Base-by-base conservation (phyloP, 352 stramenopile species). In the Globisporangium sylvaticum region DNA sequence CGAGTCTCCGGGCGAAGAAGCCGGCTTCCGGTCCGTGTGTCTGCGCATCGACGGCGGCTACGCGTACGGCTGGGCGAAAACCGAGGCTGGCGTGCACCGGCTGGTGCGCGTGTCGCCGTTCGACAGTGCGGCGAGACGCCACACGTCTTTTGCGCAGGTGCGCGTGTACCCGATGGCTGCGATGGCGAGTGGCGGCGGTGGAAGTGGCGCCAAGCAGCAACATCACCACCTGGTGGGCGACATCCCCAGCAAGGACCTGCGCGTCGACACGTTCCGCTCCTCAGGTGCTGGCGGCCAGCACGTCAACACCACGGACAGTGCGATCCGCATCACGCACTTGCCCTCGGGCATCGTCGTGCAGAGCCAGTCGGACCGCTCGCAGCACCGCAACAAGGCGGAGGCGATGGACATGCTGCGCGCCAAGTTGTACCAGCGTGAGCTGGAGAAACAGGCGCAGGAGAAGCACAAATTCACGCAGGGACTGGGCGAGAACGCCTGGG, bases 261-360 rank as follows among this genome's bases (percentile, higher is more conserved):
- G 98, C 56, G 91, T 99, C 25, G 97, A 97, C 55, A 98, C 94
- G 31, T 98, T 98, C 79, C 80, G 95, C 6, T 93, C 88, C 50
- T 97, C 96, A 7, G 97, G 96, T 9, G 85, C 92, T 22, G 96
- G 96, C 32, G 96, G 96, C 1, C 96, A 99, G 77, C 98, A 99
- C 74, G 97, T 99, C 7, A 99, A 99, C 77, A 97, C 97, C 67
- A 97, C 98, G 6, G 95, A 99, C 73, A 98, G 94, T 39, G 96
- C 93, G 15, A 94, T 99, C 39, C 84, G 96, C 37, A 98, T 99
- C 72, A 98, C 92, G 61, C 97, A 99, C 68, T 70, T 98, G 42
- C 94, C 96, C 0, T 97, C 90, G 8, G 96, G 96, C 18, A 91
- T 98, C 29, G 86, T 95, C 18, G 91, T 98, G 8, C 96, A 98